Conservation (phyloP, 441 rosid species). For the Syzygium malaccense region DNA sequence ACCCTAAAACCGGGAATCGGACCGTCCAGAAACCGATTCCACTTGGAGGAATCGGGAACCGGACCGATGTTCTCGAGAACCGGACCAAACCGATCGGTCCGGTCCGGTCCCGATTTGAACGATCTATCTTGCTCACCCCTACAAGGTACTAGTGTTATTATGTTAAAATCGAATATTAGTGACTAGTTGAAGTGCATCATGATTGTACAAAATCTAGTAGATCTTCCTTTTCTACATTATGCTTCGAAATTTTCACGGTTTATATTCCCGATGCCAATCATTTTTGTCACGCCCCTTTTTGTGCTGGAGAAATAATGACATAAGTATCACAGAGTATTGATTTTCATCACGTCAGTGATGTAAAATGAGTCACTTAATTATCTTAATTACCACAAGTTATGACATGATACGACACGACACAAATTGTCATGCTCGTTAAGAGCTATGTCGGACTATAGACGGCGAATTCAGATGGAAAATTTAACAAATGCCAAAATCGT, state of each 20-base stretch:
- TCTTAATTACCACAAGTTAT: not conserved
- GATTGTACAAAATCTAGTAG: not conserved
- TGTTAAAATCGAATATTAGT: not conserved
- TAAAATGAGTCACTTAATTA: not conserved
- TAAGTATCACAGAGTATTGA: not conserved
- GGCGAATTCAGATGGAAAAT: not conserved
- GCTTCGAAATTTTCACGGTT: not conserved
- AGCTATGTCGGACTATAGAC: not conserved
- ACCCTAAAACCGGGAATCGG: too few relatives aligned
- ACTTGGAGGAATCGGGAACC: too few relatives aligned
- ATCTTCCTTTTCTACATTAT: not conserved
- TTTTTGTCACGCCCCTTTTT: not conserved
- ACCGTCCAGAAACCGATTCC: too few relatives aligned
- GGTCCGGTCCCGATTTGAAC: too few relatives aligned
- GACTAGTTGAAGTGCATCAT: not conserved
- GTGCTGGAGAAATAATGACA: not conserved
- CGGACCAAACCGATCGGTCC: too few relatives aligned
- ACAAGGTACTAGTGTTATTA: not conserved
- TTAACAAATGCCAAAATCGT: not conserved
- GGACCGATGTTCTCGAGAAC: rapidly evolving
- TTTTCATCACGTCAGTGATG: not conserved
- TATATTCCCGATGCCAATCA: not conserved
- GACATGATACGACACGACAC: not conserved
- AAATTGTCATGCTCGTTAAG: not conserved
- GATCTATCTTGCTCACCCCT: too few relatives aligned